These are phyloP conservation scores for Nyssa sinensis DNA, from an alignment of 148 eudicot species.

Conservation along the genomic window DNA sequence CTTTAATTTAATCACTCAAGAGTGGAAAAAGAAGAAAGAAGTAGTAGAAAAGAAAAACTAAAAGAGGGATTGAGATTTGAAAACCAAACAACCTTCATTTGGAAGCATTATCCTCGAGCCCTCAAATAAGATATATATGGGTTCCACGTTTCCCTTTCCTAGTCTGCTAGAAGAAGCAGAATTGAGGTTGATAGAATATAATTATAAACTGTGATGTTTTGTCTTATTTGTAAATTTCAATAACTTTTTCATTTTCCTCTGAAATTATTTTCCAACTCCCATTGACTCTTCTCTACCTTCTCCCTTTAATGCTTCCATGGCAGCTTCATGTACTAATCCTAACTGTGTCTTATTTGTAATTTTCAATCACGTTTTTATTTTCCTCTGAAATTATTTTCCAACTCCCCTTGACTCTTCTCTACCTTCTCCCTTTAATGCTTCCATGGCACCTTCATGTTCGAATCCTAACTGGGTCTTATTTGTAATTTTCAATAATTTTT, in stretches of 20 bases:
- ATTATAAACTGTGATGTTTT: neutral
- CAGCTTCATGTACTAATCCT: no score
- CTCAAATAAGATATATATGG: neutral
- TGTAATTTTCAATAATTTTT: neutral
- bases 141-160: neutral
- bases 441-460: no score
- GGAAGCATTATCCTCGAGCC: conserved; percentile 13
- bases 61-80: conserved; percentile 4
- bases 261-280: neutral
- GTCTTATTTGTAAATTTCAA: neutral
- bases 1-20: neutral
- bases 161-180: neutral
- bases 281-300: neutral
- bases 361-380: neutral
- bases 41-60: neutral
- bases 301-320: neutral
- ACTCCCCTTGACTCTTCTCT: no score
- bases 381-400: conserved; percentile 1
- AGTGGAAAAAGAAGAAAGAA: no score
- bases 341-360: neutral
- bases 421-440: neutral
- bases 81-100: conserved; percentile 8
- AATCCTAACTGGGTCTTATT: no score
- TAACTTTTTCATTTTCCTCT: neutral
- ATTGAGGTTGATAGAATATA: neutral